These are phyloP conservation scores for Eimeria sp. DNA, from an alignment of 169 alveolate species.

Conservation along the genomic window DNA sequence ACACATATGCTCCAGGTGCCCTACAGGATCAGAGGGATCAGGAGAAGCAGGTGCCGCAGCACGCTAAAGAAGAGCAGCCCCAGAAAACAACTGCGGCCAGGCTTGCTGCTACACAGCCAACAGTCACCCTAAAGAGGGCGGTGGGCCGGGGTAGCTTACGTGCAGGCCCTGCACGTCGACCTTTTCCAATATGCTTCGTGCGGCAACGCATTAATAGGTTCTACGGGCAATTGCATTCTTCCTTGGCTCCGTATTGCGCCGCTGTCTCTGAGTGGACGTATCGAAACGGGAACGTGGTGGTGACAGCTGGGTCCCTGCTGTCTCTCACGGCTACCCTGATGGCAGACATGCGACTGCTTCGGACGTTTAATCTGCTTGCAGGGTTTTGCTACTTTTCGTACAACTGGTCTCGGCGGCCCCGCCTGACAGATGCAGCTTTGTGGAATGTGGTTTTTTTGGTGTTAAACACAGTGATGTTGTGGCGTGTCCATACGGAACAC, in stretches of 20 bases:
- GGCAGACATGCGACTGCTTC: conserved; percentile 81
- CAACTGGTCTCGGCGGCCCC: conserved; percentile 74
- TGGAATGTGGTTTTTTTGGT: conserved; percentile 77
- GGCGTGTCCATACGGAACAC: conserved; percentile 79
- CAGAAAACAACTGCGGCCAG: background rate
- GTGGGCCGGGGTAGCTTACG: conserved; percentile 52
- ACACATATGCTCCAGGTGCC: background rate
- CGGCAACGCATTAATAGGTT: conserved; percentile 10
- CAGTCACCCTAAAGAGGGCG: background rate
- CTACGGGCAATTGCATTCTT: background rate
- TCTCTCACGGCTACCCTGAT: conserved; percentile 79
- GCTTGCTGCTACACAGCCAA: conserved; percentile 10
- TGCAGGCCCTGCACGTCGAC: background rate
- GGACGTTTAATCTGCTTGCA: conserved; percentile 72
- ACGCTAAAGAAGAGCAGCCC: background rate
- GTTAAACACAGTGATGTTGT: conserved; percentile 68
- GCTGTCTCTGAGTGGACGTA: conserved; percentile 55
- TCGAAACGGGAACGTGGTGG: conserved; percentile 71
- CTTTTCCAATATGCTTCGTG: conserved; percentile 30
- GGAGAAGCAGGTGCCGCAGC: background rate
- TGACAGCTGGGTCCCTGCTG: conserved; percentile 73
- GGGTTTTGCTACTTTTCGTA: conserved; percentile 75
- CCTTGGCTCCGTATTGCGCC: conserved; percentile 36
- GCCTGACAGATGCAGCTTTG: conserved; percentile 71
- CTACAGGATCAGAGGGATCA: background rate